Base-by-base conservation (phyloP, 2,329 filamentous ascomycete species). In the Pleomassaria siparia region DNA sequence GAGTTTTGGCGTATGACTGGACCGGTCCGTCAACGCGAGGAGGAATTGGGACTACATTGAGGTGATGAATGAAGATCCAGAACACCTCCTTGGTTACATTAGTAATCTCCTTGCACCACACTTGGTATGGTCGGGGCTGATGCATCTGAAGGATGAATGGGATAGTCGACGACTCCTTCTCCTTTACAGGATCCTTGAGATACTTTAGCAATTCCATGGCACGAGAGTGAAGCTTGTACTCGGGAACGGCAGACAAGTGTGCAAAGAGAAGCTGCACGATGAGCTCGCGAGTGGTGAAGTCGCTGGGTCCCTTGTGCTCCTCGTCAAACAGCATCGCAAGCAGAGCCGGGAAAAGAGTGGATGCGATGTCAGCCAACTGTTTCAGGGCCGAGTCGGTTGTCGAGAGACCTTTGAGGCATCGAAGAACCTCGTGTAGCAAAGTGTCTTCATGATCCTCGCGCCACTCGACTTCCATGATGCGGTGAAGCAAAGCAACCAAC, bases 41-140 rank as follows among this genome's bases (percentile, higher is more conserved):
- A 1, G 85, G 82, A 26, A 88, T 71, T 18, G 89, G 80, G 29
- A 97, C 81, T 37, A 96, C 86, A 62, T 97, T 97, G 48, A 95
- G 78, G 59, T 95, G 88, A 72, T 97, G 92, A 44, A 97, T 79
- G 74, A 97, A 99, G 67, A 97, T 97, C 92, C 92, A 99, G 69
- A 99, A 99, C 22, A 97, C 92, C 70, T 99, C 92, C 71, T 96
- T 96, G 33, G 91, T 96, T 40, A 97, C 92, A 60, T 88, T 91
- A 50, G 86, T 86, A 15, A 92, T 84, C 72, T 99, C 94, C 70
- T 91, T 94, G 73, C 87, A 90, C 92, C 92, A 99, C 2, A 95
- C 82, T 26, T 90, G 87, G 70, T 96, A 99, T 0, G 92, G 92
- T 0, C 92, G 83, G 41, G 90, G 83, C 28, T 86, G 85, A 59